Percentiles rank a stretch among this genome's conserved stretches.
phyloP scores from a whole-genome alignment of 2,329 filamentous ascomycete species.

The Beauveria asiatica region DNA sequence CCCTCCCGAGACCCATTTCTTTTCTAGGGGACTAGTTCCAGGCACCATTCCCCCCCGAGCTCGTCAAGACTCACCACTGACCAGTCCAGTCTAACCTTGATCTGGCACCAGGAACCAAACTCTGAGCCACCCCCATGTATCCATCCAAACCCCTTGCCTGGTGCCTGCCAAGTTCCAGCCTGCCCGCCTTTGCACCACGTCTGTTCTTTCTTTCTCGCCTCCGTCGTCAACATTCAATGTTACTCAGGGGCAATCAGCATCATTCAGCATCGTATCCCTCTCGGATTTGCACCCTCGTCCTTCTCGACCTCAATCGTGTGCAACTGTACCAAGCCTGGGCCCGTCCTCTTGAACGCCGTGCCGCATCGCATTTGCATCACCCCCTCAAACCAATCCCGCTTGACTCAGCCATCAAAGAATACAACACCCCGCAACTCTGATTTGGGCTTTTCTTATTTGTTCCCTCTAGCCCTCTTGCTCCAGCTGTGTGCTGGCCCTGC shows the following conservation, averaged over 20 bases:
- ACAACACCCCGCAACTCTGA: not conserved
- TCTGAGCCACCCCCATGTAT: not conserved
- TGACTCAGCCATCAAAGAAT: not conserved
- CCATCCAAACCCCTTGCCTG: not conserved
- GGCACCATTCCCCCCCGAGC: slow-evolving; percentile 7
- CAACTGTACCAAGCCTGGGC: not conserved
- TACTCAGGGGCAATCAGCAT: not conserved
- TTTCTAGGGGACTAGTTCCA: slow-evolving; percentile 1
- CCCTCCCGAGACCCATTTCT: not conserved
- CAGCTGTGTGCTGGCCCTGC: not conserved
- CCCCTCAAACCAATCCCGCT: not conserved
- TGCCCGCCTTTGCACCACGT: not conserved
- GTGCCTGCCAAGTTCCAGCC: not conserved
- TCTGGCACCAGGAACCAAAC: slow-evolving; percentile 7
- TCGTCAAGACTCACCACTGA: not conserved
- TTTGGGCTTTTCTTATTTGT: not conserved
- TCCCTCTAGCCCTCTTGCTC: not conserved
- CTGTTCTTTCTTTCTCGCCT: not conserved
- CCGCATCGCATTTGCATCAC: not conserved
- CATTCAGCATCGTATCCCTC: too few species aligned
- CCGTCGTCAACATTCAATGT: not conserved
- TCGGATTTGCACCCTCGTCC: too few species aligned
- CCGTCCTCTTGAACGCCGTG: not conserved
- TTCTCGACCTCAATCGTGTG: not conserved
- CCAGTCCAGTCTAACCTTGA: not conserved